Percentiles rank a stretch among this genome's conserved stretches.
Evolutionary conservation across 1,284 basidiomycete genomes (phyloP).

Genomic region (Rhodotorula glutinis): DNA sequence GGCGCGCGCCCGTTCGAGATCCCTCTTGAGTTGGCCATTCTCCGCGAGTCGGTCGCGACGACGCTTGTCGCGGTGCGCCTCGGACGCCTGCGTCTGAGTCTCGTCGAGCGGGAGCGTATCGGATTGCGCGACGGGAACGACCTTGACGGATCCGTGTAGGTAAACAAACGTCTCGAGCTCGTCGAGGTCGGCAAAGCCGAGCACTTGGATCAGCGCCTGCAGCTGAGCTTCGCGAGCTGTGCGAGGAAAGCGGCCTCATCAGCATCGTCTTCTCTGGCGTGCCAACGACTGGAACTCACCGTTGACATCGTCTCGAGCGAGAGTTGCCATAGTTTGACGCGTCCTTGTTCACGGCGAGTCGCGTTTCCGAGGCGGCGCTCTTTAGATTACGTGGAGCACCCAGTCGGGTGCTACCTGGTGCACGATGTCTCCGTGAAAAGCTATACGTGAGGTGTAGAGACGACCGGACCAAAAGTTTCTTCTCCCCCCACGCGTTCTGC

Average conservation of each 20-base stretch:
- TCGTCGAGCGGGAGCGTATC: conserved; percentile 23
- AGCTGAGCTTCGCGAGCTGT: conserved; percentile 20
- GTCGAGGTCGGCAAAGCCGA: conserved; percentile 33
- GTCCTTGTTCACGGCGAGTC: too few relatives aligned
- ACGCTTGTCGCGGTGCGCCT: background rate
- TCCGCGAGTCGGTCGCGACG: conserved; percentile 13
- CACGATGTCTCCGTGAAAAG: too few relatives aligned
- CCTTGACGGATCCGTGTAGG: conserved; percentile 20
- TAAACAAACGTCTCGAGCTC: conserved; percentile 35
- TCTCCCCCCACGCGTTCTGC: too few relatives aligned
- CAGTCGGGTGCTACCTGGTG: too few relatives aligned
- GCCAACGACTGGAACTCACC: background rate
- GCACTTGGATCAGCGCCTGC: conserved; percentile 20
- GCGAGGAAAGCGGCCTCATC: too few relatives aligned
- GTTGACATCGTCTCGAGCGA: conserved; percentile 4
- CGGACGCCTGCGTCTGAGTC: conserved; percentile 12
- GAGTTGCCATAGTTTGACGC: too few relatives aligned
- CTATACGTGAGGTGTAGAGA: too few relatives aligned
- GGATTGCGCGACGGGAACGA: conserved; percentile 20
- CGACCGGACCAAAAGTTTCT: too few relatives aligned
- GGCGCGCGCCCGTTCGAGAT: conserved; percentile 1
- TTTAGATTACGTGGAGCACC: too few relatives aligned
- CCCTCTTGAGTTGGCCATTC: conserved; percentile 5
- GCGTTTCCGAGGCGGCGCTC: too few relatives aligned
- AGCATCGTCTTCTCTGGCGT: too few relatives aligned